phyloP scores from a whole-genome alignment of 2,329 filamentous ascomycete species.

The Trichoderma sp. region DNA sequence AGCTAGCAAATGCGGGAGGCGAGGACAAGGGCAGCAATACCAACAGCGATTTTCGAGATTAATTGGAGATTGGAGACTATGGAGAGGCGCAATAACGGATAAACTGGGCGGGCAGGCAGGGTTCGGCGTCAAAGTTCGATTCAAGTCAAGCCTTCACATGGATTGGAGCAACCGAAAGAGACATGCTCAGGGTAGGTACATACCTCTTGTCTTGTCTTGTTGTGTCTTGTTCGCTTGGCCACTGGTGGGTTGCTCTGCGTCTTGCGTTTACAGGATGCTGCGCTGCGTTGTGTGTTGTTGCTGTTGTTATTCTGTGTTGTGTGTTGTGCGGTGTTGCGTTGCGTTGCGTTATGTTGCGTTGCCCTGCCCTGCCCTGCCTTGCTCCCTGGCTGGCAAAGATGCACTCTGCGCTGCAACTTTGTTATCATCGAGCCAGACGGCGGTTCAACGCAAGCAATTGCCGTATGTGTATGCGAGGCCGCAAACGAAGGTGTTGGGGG shows the following conservation, averaged over 20 bases:
- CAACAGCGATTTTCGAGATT: conserved; percentile 10
- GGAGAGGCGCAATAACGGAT: conserved; percentile 1
- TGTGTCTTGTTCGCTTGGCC: neutral
- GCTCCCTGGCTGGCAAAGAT: neutral
- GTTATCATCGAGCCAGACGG: conserved; percentile 5
- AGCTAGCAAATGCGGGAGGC: conserved; percentile 16
- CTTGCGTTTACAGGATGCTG: neutral
- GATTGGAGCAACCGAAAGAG: neutral
- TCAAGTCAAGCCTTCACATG: neutral
- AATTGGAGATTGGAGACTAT: neutral
- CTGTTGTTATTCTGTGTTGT: no score
- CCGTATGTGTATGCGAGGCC: neutral
- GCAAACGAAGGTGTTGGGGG: neutral
- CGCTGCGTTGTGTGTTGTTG: neutral
- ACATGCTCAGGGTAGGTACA: no score
- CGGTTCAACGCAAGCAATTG: neutral
- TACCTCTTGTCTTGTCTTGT: neutral
- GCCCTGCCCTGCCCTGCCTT: neutral
- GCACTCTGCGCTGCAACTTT: conserved; percentile 10
- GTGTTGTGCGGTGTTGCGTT: neutral
- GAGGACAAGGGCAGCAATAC: conserved; percentile 10
- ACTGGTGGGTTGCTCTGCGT: neutral
- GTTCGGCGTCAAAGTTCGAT: neutral
- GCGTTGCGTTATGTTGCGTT: neutral
- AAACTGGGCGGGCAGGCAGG: neutral